phyloP scores from a whole-genome alignment of 345 rosid genomes.

The Aegle marmelos region DNA sequence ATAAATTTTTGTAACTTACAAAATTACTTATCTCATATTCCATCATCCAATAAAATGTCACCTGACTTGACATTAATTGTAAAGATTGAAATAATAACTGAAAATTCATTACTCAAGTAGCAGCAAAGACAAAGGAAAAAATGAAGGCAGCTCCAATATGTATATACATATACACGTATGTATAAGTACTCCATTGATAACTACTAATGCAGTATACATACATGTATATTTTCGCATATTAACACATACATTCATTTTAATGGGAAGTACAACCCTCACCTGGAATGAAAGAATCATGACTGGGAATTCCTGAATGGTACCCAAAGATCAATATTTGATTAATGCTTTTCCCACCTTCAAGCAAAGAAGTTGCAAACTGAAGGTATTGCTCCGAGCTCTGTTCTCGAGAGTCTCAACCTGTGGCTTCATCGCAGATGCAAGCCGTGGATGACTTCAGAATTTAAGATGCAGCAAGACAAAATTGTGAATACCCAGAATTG shows the following conservation, averaged over 20 bases:
- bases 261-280: not conserved
- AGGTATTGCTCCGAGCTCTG: not conserved
- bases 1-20: too few species aligned
- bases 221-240: not conserved
- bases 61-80: too few species aligned
- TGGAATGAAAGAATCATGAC: conserved; percentile 9
- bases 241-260: conserved; percentile 18
- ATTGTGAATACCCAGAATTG: conserved; percentile 16
- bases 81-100: too few species aligned
- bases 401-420: not conserved
- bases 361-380: not conserved
- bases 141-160: not conserved
- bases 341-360: not conserved
- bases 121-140: not conserved
- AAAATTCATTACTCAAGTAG: too few species aligned
- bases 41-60: too few species aligned
- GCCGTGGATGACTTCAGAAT: not conserved
- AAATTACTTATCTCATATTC: too few species aligned
- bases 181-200: conserved; percentile 23
- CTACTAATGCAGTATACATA: conserved; percentile 24
- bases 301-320: not conserved
- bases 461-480: conserved; percentile 22
- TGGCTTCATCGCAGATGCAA: not conserved
- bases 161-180: too few species aligned
- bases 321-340: not conserved